Conservation (phyloP, 306 rosid species). For the Acacia crassicarpa region DNA sequence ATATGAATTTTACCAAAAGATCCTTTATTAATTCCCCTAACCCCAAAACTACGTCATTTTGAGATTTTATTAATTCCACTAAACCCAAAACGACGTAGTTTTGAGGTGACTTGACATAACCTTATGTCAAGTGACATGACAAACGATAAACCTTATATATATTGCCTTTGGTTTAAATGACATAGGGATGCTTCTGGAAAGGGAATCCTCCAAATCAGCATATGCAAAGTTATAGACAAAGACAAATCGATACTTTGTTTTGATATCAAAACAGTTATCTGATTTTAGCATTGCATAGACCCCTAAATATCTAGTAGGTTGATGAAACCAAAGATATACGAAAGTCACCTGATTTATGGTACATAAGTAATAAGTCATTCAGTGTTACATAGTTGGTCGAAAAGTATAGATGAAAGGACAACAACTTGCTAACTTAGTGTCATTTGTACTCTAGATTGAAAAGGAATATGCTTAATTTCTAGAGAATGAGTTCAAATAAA, state of each 20-base stretch:
- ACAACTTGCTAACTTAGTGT: not conserved
- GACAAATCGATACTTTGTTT: not conserved
- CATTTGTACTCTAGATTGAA: not conserved
- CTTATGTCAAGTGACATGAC: too few relatives aligned
- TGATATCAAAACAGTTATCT: not conserved
- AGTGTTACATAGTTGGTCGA: not conserved
- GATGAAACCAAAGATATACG: not conserved
- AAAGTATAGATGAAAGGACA: not conserved
- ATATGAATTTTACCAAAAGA: too few relatives aligned
- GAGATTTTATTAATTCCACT: too few relatives aligned
- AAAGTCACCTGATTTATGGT: not conserved
- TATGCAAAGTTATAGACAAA: not conserved
- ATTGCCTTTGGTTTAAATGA: not conserved
- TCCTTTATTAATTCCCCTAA: too few relatives aligned
- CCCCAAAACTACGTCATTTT: too few relatives aligned
- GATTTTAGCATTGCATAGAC: conserved; percentile 12
- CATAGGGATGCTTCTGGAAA: not conserved
- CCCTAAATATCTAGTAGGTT: not conserved
- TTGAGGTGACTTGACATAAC: too few relatives aligned
- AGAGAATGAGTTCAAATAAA: not conserved
- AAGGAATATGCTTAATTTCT: not conserved
- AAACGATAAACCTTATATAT: too few relatives aligned
- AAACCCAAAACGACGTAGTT: too few relatives aligned
- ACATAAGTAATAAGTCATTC: not conserved
- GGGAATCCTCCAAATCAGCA: not conserved